phyloP scores from a whole-genome alignment of 805 yeast genomes.

The Saturnispora mendoncae region DNA sequence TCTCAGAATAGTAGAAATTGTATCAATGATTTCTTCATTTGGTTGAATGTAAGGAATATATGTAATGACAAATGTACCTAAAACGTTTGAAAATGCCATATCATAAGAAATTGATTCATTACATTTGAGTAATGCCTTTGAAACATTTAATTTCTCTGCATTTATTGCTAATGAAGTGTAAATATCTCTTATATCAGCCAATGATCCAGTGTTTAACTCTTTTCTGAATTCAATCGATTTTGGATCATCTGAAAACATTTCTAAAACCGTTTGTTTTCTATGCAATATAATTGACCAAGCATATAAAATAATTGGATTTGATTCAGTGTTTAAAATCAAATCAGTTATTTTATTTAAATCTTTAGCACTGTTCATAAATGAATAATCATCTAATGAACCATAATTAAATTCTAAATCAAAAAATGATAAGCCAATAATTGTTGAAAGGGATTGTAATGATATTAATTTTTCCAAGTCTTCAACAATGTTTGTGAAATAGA shows the following conservation, averaged over 20 bases:
- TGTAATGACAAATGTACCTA: conserved; percentile 36
- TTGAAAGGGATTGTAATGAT: conserved; percentile 37
- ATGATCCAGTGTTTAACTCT: conserved; percentile 8
- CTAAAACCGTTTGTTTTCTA: conserved; percentile 38
- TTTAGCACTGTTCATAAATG: conserved; percentile 36
- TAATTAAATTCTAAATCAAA: conserved; percentile 48
- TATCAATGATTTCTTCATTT: conserved; percentile 35
- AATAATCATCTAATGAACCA: conserved; percentile 32
- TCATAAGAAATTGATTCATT: conserved; percentile 41
- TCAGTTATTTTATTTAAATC: conserved; percentile 24
- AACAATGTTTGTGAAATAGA: conserved; percentile 15
- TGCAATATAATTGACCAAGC: conserved; percentile 59
- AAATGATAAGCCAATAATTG: conserved; percentile 42
- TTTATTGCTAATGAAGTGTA: conserved; percentile 32
- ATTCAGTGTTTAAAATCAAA: conserved; percentile 23
- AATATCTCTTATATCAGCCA: conserved; percentile 18
- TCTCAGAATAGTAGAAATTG: conserved; percentile 35
- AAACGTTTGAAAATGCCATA: conserved; percentile 39
- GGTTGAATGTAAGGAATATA: conserved; percentile 42
- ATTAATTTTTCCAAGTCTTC: conserved; percentile 12
- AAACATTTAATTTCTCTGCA: conserved; percentile 36
- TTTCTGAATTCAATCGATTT: conserved; percentile 11
- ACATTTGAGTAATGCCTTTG: conserved; percentile 34
- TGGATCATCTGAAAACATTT: conserved; percentile 24
- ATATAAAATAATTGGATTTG: conserved; percentile 46